Base-by-base conservation (phyloP, 306 rosid genomes). In the Canavalia ensiformis region DNA sequence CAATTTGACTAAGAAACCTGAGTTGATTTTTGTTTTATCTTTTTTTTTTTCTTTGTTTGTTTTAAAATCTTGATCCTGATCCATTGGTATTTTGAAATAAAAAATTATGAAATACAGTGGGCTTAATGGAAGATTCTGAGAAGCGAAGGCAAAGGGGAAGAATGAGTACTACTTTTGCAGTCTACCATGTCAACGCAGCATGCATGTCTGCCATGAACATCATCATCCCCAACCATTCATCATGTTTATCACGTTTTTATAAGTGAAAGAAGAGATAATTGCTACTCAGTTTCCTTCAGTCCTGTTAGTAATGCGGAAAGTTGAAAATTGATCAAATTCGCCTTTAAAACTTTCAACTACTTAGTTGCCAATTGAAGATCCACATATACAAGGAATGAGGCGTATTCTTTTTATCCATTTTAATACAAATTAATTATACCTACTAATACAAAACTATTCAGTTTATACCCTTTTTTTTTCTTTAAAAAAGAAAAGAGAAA, bases 241-340 rank as follows among this genome's bases (percentile, higher is more conserved):
- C 81, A 65, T 51, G 39, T 77, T 49, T 66, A 37, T 35, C 81
- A 77, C 81, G 81, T 77, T 77, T 77, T 51, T 65, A 51, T 11
- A 3, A 29, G 5, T 35, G 30, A 11, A 77, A 64, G 6, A 54
- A 25, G 1, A 55, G 34, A 11, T 33, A 9, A 2, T 65, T 50
- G 44, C 30, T 11, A 50, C 8, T 18, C 9, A 50, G 54, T 65
- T 77, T 64, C 81, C 42, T 51, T 65, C 41, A 4, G 13, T 55
- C 39, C 29, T 39, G 39, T 68, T 25, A 18, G n/a, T 72, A 25
- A 72, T 2, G 66, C 18, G 37, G n/a, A 34, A 72, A 72, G 47
- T 71, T 51, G 63, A 34, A 34, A 35, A 37, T n/a, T 18, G 28
- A 35, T 35, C 64, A n/a, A 18, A 7, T 35, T 50, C 44, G 9